Conservation (phyloP, 2,329 filamentous ascomycete species). For the Arthrinium phaeospermum region DNA sequence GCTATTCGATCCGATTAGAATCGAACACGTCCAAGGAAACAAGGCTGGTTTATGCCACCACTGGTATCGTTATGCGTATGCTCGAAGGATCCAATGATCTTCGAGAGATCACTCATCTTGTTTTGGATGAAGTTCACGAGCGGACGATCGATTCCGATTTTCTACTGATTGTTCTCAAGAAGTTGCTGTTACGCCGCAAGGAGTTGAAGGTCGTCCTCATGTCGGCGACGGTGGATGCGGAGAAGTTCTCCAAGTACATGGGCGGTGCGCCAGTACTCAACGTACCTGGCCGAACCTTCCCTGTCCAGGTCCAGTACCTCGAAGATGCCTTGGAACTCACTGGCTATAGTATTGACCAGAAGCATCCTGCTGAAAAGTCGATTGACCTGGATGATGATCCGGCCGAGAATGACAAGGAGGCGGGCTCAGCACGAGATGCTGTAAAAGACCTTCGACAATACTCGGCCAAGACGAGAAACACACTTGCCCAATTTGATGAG, state of each 20-base stretch:
- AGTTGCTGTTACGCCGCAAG: conserved; percentile 75
- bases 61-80: conserved; percentile 97
- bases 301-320: conserved; percentile 84
- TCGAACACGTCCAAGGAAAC: conserved; percentile 84
- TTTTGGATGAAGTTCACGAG: conserved; percentile 98
- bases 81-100: conserved; percentile 87
- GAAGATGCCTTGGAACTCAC: conserved; percentile 93
- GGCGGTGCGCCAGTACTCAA: conserved; percentile 84
- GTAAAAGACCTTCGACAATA: conserved; percentile 74
- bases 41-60: conserved; percentile 86
- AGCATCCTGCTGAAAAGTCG: conserved; percentile 56
- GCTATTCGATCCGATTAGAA: conserved; percentile 93
- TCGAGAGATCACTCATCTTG: conserved; percentile 86
- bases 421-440: conserved; percentile 60
- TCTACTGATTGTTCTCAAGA: conserved; percentile 86
- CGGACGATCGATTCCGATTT: conserved; percentile 97
- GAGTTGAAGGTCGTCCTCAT: conserved; percentile 94
- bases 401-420: conserved; percentile 55
- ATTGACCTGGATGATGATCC: conserved; percentile 69
- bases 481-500: conserved; percentile 81
- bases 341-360: conserved; percentile 67
- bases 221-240: conserved; percentile 95
- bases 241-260: conserved; percentile 88
- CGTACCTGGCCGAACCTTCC: conserved; percentile 92
- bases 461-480: conserved; percentile 75